These are phyloP conservation scores for Fusarium oxysporum DNA, from an alignment of 2,329 filamentous ascomycete species.

Conservation along the genomic window DNA sequence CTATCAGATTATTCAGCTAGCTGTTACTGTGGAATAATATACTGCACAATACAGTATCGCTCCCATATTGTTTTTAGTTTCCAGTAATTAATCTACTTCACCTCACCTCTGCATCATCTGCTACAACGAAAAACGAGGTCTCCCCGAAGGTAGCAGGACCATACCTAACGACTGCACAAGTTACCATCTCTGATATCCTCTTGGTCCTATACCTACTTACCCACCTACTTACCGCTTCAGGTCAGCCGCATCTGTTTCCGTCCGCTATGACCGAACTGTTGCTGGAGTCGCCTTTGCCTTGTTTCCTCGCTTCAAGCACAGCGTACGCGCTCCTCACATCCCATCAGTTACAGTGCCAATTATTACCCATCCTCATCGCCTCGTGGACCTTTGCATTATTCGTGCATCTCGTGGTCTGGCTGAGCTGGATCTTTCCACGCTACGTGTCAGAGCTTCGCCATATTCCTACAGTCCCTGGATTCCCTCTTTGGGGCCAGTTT, in stretches of 20 bases:
- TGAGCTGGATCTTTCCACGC: neutral
- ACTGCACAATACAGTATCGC: accelerated
- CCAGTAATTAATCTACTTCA: neutral
- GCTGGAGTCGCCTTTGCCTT: neutral
- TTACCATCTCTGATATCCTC: neutral
- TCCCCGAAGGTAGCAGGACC: no score
- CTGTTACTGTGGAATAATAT: neutral
- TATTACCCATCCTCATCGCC: neutral
- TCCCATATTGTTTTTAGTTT: neutral
- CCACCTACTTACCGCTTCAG: neutral
- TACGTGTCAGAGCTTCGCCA: neutral
- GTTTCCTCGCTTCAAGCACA: neutral
- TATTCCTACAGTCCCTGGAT: neutral
- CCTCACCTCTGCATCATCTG: no score
- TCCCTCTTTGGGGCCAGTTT: neutral
- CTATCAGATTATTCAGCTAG: neutral
- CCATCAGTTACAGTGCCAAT: neutral
- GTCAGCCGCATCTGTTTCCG: neutral
- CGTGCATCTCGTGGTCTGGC: neutral
- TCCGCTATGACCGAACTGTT: neutral
- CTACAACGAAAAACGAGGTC: no score
- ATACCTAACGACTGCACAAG: neutral
- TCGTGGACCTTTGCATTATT: neutral
- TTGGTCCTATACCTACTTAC: neutral
- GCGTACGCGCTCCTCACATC: neutral